Conservation (phyloP, 768 basidiomycete species). For the Lactarius trivialis region DNA sequence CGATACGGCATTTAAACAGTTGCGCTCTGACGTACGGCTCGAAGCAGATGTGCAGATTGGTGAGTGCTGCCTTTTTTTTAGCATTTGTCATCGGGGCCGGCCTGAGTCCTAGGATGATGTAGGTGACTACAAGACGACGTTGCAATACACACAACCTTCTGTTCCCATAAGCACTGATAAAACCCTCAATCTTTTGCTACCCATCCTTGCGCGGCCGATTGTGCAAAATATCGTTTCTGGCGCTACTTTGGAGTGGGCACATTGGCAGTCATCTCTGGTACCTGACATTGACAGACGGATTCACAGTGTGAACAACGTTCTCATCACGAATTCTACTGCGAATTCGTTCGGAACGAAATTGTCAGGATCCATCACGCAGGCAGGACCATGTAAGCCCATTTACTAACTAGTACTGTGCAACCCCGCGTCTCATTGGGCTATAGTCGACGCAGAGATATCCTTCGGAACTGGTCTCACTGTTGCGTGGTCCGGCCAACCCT, state of each 20-base stretch:
- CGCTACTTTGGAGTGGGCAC: conserved; percentile 45
- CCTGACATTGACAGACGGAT: not conserved
- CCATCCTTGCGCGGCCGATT: conserved; percentile 64
- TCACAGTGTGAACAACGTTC: conserved; percentile 47
- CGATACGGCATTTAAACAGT: conserved; percentile 56
- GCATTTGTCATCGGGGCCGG: not conserved
- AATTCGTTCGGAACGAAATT: conserved; percentile 51
- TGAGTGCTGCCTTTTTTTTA: conserved; percentile 21
- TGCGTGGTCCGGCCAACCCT: conserved; percentile 48
- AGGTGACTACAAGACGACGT: conserved; percentile 59
- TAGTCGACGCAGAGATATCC: conserved; percentile 60
- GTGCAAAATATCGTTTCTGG: conserved; percentile 64
- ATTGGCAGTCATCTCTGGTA: not conserved
- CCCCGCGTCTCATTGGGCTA: not conserved
- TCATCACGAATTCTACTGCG: conserved; percentile 54
- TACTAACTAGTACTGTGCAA: not conserved
- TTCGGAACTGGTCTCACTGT: conserved; percentile 59
- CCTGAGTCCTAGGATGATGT: not conserved
- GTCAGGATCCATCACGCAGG: conserved; percentile 57
- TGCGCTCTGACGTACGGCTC: conserved; percentile 55
- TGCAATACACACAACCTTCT: conserved; percentile 51
- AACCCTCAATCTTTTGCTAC: conserved; percentile 56
- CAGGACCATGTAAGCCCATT: conserved; percentile 58
- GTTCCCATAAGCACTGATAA: conserved; percentile 57
- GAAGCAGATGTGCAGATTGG: conserved; percentile 53